phyloP scores from a whole-genome alignment of 257 asterid genomes.

The Rauvolfia tetraphylla region DNA sequence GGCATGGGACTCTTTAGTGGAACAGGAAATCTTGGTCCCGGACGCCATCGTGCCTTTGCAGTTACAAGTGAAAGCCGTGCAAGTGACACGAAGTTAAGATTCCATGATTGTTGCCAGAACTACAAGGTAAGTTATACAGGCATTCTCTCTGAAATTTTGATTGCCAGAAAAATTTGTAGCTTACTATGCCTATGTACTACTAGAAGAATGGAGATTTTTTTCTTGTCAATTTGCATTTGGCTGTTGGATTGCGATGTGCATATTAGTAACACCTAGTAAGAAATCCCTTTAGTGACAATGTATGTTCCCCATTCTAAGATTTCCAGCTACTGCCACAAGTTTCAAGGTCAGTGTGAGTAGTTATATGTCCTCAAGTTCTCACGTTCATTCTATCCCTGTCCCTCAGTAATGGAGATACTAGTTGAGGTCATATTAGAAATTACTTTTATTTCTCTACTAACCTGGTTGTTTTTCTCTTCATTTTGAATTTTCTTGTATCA shows the following conservation, averaged over 20 bases:
- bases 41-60: constrained; percentile 85
- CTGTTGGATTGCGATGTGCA: background rate
- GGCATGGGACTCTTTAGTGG: constrained; percentile 93
- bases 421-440: background rate
- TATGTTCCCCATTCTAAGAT: background rate
- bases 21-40: constrained; percentile 82
- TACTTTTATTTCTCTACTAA: background rate
- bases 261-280: background rate
- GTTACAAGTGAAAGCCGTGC: constrained; percentile 96
- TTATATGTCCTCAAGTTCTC: background rate
- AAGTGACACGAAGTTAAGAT: constrained; percentile 81
- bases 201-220: background rate
- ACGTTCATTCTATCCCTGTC: background rate
- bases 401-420: background rate
- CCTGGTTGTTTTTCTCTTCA: background rate
- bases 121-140: constrained; percentile 66
- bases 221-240: background rate
- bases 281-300: background rate
- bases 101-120: constrained; percentile 95
- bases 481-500: background rate
- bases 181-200: background rate
- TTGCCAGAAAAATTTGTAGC: no score
- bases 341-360: background rate
- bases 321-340: background rate
- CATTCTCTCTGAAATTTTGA: background rate